Percentiles rank a stretch among this genome's conserved stretches.
These are phyloP conservation scores for Hsuehochloa calcarea DNA, from an alignment of 176 grass and related monocot species.

Conservation along the genomic window DNA sequence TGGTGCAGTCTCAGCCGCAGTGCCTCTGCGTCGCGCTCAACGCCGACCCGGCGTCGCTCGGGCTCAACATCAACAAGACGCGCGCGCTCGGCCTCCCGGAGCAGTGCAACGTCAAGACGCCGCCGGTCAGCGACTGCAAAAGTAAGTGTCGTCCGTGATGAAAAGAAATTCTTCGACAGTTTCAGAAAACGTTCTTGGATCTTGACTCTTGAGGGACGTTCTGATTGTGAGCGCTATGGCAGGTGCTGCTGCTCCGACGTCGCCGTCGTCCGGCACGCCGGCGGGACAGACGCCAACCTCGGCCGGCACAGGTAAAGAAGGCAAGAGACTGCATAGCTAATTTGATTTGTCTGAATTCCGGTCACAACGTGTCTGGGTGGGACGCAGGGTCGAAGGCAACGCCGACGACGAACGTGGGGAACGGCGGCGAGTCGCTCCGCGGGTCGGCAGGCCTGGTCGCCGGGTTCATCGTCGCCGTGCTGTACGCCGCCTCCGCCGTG, in stretches of 20 bases:
- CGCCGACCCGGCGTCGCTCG: conserved; percentile 47
- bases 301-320: conserved; percentile 11
- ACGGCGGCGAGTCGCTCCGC: not conserved
- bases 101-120: conserved; percentile 67
- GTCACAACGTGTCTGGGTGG: not conserved
- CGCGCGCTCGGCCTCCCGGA: conserved; percentile 54
- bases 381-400: conserved; percentile 35
- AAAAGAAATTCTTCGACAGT: not conserved
- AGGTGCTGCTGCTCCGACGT: not conserved
- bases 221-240: not conserved
- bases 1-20: conserved; percentile 60
- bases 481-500: conserved; percentile 9
- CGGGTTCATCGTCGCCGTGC: not conserved
- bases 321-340: not conserved
- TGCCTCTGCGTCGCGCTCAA: conserved; percentile 71
- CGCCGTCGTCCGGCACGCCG: not conserved
- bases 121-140: conserved; percentile 56
- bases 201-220: not conserved
- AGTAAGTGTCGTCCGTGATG: not conserved
- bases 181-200: not conserved
- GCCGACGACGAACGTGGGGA: not conserved
- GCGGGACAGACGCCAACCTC: conserved; percentile 1
- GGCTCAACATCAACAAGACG: conserved; percentile 69
- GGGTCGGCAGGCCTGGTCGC: not conserved
- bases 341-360: not conserved